Evolutionary conservation across 2,329 filamentous ascomycete species (phyloP), one percentile per base, ranked within the genome.

Genomic region (Rhynchosporium secalis): DNA sequence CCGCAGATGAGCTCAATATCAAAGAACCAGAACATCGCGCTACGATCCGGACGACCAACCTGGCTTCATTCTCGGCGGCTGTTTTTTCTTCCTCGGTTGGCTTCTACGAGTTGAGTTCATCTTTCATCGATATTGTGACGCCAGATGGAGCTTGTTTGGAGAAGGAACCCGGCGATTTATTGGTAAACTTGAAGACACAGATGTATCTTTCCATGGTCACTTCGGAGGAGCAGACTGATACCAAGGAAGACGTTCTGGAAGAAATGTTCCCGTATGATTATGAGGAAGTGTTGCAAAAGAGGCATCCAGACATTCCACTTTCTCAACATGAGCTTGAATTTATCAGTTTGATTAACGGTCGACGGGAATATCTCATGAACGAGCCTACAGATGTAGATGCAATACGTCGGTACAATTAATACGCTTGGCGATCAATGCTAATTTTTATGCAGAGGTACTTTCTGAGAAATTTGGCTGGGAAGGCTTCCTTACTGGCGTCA

Each of bases 101-200:
- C 9, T 87, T 88, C 68, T 83, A 81, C 55, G 83, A 87, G 65
- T 74, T 88, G 48, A 85, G 88, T 69, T 81, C 86, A 49, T 79
- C 82, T 67, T 88, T 88, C 70, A 76, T 88, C 29, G 81, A 87
- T 49, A 84, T 84, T 0, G 88, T 88, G 70, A 83, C 87, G 8
- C 82, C 84, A 0, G 80, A 85, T 60, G 83, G 83, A 29, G 80
- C 79, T 43, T 78, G 82, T 10, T 72, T 89, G 28, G 74, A 85
- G 26, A 85, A 86, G 68, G 83, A 81, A 64, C 84, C 87, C 68
- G 84, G 83, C 1, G 79, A 81, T 13, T 75, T 89, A 31, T 86
- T 83, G 67, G 77, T 88, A 13, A 85, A 88, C 65, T 75, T 89
- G 20, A 89, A 89, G 74, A 88, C 86, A 1, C 86, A 88, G 71